Evolutionary conservation across 2,329 filamentous ascomycete species (phyloP).

Genomic region (Metarhizium anisopliae): DNA sequence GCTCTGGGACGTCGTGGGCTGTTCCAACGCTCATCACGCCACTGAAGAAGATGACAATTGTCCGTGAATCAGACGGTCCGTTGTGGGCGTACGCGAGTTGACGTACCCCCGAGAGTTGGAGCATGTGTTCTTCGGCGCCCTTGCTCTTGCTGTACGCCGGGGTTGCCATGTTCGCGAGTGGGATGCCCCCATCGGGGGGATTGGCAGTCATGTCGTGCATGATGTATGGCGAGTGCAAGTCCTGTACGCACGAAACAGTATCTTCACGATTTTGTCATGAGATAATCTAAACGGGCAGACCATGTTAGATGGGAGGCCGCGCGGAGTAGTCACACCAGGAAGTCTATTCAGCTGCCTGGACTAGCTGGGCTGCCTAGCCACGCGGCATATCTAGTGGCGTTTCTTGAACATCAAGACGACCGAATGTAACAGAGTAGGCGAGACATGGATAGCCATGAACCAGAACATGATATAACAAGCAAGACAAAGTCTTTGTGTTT

Average conservation of each 20-base stretch:
- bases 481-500: background rate
- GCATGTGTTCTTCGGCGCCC: slow-evolving; percentile 9
- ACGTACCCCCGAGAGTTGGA: slow-evolving; percentile 4
- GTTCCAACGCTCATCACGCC: slow-evolving; percentile 13
- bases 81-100: slow-evolving; percentile 15
- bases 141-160: slow-evolving; percentile 2
- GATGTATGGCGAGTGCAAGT: too few species aligned
- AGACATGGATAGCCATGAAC: background rate
- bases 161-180: background rate
- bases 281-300: background rate
- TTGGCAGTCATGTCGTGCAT: background rate
- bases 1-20: slow-evolving; percentile 9
- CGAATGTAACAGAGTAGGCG: background rate
- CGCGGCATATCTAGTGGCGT: background rate
- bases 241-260: too few species aligned
- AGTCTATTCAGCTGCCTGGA: background rate
- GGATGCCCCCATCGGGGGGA: background rate
- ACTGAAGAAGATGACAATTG: slow-evolving; percentile 13
- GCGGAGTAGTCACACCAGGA: background rate
- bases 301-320: background rate
- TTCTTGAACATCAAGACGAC: background rate
- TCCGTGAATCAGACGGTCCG: slow-evolving; percentile 10
- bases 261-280: background rate
- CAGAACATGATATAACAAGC: background rate
- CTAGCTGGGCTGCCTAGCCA: background rate